Evolutionary conservation across 192 early-diverging fungal species (phyloP).

Genomic region (Spinellus fusiger): DNA sequence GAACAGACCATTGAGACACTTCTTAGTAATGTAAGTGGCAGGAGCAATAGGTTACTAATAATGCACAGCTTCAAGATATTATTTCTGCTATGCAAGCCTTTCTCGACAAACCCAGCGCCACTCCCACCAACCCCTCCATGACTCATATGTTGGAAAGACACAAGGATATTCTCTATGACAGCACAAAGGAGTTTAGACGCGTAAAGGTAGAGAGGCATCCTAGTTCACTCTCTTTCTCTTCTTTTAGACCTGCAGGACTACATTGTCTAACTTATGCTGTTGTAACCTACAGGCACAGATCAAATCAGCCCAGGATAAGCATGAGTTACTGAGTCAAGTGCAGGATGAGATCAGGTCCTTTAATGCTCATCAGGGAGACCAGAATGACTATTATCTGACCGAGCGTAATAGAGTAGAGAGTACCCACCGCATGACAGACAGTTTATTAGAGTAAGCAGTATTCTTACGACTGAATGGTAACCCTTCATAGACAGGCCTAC

Average conservation of each 20-base stretch:
- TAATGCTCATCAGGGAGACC: conserved; percentile 29
- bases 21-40: too few species aligned
- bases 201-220: conserved; percentile 18
- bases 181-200: conserved; percentile 69
- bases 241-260: neutral
- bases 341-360: conserved; percentile 53
- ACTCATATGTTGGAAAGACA: conserved; percentile 71
- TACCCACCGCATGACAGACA: conserved; percentile 70
- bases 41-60: too few species aligned
- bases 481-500: conserved; percentile 65
- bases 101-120: conserved; percentile 45
- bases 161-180: conserved; percentile 73
- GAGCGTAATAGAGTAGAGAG: conserved; percentile 66
- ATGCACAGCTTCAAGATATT: conserved; percentile 46
- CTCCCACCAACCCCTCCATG: conserved; percentile 56
- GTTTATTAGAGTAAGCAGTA: conserved; percentile 65
- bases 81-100: conserved; percentile 59
- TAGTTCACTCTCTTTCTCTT: neutral
- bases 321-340: conserved; percentile 60
- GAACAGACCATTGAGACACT: neutral
- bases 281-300: conserved; percentile 46
- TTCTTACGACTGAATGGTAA: too few species aligned
- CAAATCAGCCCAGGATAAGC: conserved; percentile 56
- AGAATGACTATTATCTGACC: conserved; percentile 59
- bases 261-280: neutral